phyloP scores from a whole-genome alignment of 768 basidiomycete species.

The Clavulina sp. region DNA sequence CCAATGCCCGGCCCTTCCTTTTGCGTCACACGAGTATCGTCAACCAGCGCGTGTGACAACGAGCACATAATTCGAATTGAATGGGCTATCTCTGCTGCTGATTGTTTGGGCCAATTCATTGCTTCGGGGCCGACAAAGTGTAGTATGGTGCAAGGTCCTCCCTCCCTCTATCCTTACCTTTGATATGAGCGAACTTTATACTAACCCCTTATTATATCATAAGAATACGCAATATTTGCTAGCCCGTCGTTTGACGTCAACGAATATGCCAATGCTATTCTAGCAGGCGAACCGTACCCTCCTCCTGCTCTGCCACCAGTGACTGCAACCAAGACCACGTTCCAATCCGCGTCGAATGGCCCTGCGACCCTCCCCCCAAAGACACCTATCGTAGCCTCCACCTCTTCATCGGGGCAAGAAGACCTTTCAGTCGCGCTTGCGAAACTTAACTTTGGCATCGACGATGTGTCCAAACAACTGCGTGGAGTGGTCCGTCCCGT shows the following conservation, averaged over 20 bases:
- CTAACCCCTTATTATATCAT: no score
- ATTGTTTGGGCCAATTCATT: no score
- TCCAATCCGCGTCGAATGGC: not conserved
- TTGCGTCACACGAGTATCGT: no score
- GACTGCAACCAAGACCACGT: slow-evolving; percentile 30
- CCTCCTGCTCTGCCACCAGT: slow-evolving; percentile 12
- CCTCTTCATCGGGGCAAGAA: slow-evolving; percentile 33
- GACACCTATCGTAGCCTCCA: slow-evolving; percentile 2
- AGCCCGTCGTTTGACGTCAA: slow-evolving; percentile 64
- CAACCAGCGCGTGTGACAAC: no score
- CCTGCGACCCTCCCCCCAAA: slow-evolving; percentile 1
- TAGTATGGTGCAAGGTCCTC: no score
- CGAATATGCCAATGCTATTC: slow-evolving; percentile 78
- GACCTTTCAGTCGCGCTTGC: slow-evolving; percentile 82
- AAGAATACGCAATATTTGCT: slow-evolving; percentile 66
- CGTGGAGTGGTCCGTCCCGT: slow-evolving; percentile 48
- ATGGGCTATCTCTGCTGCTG: no score
- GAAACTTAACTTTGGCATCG: slow-evolving; percentile 72
- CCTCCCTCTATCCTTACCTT: no score
- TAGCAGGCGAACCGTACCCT: slow-evolving; percentile 61
- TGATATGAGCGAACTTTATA: no score
- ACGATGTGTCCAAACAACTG: slow-evolving; percentile 84
- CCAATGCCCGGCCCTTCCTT: no score
- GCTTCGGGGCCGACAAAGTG: no score
- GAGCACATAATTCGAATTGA: no score